A percentile compares a stretch with the other conserved stretches of the same genome.
These are phyloP conservation scores for Penicillium polonicum DNA, from an alignment of 2,329 filamentous ascomycete species.

Conservation along the genomic window DNA sequence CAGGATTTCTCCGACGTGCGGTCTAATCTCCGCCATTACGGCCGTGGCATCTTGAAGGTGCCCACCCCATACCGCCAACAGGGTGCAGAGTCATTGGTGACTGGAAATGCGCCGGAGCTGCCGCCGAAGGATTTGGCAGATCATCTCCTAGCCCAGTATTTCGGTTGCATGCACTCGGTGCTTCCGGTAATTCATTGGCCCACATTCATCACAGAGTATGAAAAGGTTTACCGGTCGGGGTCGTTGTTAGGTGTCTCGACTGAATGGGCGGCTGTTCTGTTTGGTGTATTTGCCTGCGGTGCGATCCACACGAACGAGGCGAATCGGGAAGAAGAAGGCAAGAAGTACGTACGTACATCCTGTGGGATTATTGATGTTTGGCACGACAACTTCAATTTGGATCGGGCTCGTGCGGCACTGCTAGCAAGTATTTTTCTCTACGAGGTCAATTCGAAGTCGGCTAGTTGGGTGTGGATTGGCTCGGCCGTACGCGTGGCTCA, in stretches of 20 bases:
- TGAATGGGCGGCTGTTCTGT: conserved; percentile 77
- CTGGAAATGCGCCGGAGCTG: conserved; percentile 60
- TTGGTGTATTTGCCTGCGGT: conserved; percentile 78
- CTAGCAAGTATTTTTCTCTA: conserved; percentile 76
- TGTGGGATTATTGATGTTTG: conserved; percentile 73
- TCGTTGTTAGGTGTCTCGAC: conserved; percentile 61
- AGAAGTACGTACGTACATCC: conserved; percentile 69
- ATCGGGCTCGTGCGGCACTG: conserved; percentile 70
- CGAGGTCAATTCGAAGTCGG: conserved; percentile 82
- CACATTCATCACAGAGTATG: conserved; percentile 72
- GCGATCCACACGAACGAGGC: conserved; percentile 66
- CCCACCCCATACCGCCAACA: conserved; percentile 66
- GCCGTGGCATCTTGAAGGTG: conserved; percentile 75
- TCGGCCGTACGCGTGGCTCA: conserved; percentile 77
- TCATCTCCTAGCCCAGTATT: conserved; percentile 72
- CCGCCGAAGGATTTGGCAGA: conserved; percentile 71
- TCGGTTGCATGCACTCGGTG: conserved; percentile 71
- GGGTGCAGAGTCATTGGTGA: conserved; percentile 50
- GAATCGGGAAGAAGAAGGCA: conserved; percentile 58
- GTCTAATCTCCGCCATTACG: conserved; percentile 68
- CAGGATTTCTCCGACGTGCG: conserved; percentile 72
- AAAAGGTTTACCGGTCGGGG: conserved; percentile 69
- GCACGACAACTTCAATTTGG: conserved; percentile 73
- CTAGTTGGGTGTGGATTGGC: conserved; percentile 83
- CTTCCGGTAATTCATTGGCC: conserved; percentile 89